phyloP scores from a whole-genome alignment of 208 protist species.

The Acanthamoeba triangularis region DNA sequence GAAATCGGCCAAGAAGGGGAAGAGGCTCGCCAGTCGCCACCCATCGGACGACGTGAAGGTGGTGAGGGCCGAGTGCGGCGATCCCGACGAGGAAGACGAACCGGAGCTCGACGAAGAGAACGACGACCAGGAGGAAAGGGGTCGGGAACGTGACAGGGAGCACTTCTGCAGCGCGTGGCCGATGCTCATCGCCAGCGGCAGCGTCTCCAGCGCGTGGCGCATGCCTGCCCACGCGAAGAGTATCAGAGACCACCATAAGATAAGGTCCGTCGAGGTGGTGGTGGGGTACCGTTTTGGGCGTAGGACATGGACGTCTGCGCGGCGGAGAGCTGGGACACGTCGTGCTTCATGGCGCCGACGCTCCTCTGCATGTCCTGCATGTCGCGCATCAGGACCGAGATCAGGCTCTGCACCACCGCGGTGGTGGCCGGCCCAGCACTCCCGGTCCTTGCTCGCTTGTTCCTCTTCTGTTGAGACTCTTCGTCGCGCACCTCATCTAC shows the following conservation, averaged over 20 bases:
- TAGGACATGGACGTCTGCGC: not conserved
- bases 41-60: not conserved
- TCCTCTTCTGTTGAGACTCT: too few species aligned
- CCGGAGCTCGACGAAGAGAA: not conserved
- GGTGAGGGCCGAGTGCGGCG: not conserved
- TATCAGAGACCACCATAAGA: too few species aligned
- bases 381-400: not conserved
- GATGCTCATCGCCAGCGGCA: not conserved
- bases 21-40: not conserved
- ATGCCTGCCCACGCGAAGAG: too few species aligned
- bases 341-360: not conserved
- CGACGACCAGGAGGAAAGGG: not conserved
- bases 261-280: too few species aligned
- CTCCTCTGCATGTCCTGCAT: not conserved
- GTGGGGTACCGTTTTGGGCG: not conserved
- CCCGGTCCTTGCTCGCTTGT: too few species aligned
- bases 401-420: not conserved
- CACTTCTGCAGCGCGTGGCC: not conserved
- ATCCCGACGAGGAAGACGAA: not conserved
- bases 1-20: not conserved
- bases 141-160: not conserved
- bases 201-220: not conserved
- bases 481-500: too few species aligned
- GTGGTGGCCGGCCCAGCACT: too few species aligned
- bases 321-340: not conserved